A percentile compares a stretch with the other conserved stretches of the same genome.
These are phyloP conservation scores for Apiotrichum gamsii DNA, from an alignment of 1,284 basidiomycete species.

Conservation along the genomic window DNA sequence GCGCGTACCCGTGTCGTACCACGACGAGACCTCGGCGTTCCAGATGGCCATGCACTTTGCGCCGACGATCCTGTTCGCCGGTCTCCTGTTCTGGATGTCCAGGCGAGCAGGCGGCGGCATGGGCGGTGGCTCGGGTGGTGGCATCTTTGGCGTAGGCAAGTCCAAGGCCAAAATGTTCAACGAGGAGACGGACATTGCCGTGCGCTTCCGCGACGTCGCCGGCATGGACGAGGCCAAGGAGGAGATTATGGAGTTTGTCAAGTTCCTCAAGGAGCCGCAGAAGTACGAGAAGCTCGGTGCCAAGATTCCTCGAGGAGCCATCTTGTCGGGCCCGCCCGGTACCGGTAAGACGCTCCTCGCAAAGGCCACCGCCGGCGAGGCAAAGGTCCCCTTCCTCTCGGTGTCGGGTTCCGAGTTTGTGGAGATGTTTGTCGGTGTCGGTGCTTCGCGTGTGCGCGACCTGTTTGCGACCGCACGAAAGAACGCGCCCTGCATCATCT, in stretches of 20 bases:
- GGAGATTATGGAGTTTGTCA: constrained; percentile 99
- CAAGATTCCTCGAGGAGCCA: constrained; percentile 97
- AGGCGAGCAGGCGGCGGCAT: constrained; percentile 62
- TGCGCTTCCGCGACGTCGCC: constrained; percentile 92
- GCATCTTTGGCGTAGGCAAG: constrained; percentile 97
- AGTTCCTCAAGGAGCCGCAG: constrained; percentile 92
- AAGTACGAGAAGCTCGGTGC: constrained; percentile 95
- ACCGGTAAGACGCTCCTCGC: constrained; percentile 98
- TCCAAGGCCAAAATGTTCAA: constrained; percentile 93
- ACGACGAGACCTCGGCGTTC: constrained; percentile 83
- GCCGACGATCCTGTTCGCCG: constrained; percentile 85
- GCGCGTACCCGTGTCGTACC: constrained; percentile 93
- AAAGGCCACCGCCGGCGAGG: constrained; percentile 97
- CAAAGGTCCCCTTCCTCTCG: constrained; percentile 93
- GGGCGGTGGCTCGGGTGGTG: constrained; percentile 58
- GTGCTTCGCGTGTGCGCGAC: constrained; percentile 93
- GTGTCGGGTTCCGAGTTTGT: constrained; percentile 99
- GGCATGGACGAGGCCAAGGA: constrained; percentile 99
- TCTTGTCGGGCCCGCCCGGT: constrained; percentile 95
- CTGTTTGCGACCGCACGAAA: constrained; percentile 97
- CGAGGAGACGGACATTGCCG: constrained; percentile 90
- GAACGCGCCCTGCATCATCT: constrained; percentile 96
- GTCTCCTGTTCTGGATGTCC: constrained; percentile 84
- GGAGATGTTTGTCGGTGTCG: constrained; percentile 99
- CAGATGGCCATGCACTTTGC: constrained; percentile 85